Evolutionary conservation across 2,329 filamentous ascomycete genomes (phyloP), one percentile per base, ranked within the genome.

Genomic region (Colletotrichum nymphaeae): DNA sequence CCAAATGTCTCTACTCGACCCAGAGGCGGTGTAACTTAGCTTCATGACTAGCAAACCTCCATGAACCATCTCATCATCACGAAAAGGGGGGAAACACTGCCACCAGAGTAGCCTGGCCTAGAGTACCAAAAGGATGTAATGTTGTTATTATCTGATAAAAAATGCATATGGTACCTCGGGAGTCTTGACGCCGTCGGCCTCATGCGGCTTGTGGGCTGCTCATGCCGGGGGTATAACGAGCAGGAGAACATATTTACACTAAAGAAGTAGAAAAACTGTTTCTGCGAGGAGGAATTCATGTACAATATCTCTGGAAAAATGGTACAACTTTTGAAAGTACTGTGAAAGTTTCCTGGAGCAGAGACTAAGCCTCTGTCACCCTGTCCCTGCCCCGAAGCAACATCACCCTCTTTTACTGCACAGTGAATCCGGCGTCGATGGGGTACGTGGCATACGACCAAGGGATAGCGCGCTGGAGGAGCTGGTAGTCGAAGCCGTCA

Each of bases 401-500:
- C 42, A 49, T 49, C 32, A 19, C 1, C 3, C 16, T 16, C 19
- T 24, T 22, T 46, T 70, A 57, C 67, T 73, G 32, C n/a, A 70
- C 67, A 19, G 35, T 60, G 16, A 70, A 60, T 6, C 70, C 67
- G 8, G 67, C 46, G 22, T 60, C 58, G 60, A 57, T 59, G 35
- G 70, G 67, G n/a, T 73, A 66, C 3, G 56, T 73, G 4, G 67
- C 56, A 37, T 62, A 63, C 55, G 62, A 49, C 67, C 62, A 66
- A 28, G 32, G 46, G 19, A 66, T 37, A 37, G 67, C 71, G 2
- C 49, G 56, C 67, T 66, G 60, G 1, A 66, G 60, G n/a, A 80
- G 65, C 72, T 79, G 66, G 28, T 76, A 67, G 52, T 79, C 78
- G 19, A 79, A 59, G 24, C 79, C 78, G 24, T 76, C 37, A 2